Evolutionary conservation across 306 rosid species (phyloP), one percentile per base, ranked within the genome.

Genomic region (Bauhinia variegata): DNA sequence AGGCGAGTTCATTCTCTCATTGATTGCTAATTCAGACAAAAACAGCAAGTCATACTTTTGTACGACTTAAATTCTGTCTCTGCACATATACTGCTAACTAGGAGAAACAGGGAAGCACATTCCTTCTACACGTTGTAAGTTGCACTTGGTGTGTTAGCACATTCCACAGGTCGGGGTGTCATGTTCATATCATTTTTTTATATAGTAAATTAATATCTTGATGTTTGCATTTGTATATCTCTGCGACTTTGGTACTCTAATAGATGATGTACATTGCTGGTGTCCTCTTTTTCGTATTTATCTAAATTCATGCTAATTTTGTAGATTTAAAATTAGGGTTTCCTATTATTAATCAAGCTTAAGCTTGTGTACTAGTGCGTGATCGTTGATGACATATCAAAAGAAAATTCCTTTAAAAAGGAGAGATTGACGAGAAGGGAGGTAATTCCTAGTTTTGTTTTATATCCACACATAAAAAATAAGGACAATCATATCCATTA

Each of bases 1-100:
- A 95, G 68, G 97, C 83, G 31, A 90, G 95, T 76, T 86, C 96
- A 19, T 54, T 59, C 71, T 88, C 86, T 36, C 77, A 65, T 68
- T 83, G 59, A 80, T 54, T 54, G 39, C 36, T 19, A 50, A 42
- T 59, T 34, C 18, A 17, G 44, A 49, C 34, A 51, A 46, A 82
- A 79, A 16, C 54, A 74, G 81, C 67, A 77, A 65, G 77, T 55
- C 17, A 7, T 46, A 12, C 54, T 18, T n/a, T n/a, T n/a, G n/a
- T n/a, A n/a, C n/a, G n/a, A n/a, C n/a, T n/a, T n/a, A n/a, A n/a
- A n/a, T n/a, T n/a, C n/a, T n/a, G n/a, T n/a, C n/a, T 7, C 36
- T 43, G 28, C n/a, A 44, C 14, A 46, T 46, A 44, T 44, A 62
- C 9, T 13, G 13, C 19, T 18, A 46, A 62, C n/a, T 43, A 8